Percentiles rank a stretch among this genome's conserved stretches.
These are phyloP conservation scores for Zymoseptoria brevis DNA, from an alignment of 2,329 filamentous ascomycete genomes.

Conservation along the genomic window DNA sequence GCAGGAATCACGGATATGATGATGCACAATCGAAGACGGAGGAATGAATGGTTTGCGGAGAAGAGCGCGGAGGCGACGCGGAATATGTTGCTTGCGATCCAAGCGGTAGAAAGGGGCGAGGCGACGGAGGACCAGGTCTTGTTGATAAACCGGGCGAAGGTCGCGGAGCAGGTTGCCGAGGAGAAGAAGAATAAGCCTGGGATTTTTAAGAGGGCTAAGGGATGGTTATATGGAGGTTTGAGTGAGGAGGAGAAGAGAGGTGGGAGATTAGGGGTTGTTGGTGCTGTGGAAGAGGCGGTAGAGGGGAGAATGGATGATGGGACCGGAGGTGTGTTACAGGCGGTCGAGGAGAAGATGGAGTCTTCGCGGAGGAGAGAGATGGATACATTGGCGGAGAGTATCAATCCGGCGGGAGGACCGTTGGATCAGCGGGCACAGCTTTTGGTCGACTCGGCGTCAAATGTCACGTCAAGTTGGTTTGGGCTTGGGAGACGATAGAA, in stretches of 20 bases:
- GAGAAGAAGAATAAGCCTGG: slow-evolving; percentile 30
- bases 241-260: slow-evolving; percentile 32
- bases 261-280: slow-evolving; percentile 26
- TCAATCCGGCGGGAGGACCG: slow-evolving; percentile 33
- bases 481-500: slow-evolving; percentile 35
- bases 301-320: slow-evolving; percentile 10
- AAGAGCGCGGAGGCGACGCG: slow-evolving; percentile 40
- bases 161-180: slow-evolving; percentile 50
- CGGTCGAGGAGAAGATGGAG: slow-evolving; percentile 28
- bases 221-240: slow-evolving; percentile 27
- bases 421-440: slow-evolving; percentile 40
- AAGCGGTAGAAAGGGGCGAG: slow-evolving; percentile 35
- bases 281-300: slow-evolving; percentile 10
- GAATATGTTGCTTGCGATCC: slow-evolving; percentile 37
- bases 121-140: slow-evolving; percentile 46
- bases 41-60: slow-evolving; percentile 51
- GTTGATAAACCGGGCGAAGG: slow-evolving; percentile 51
- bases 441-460: slow-evolving; percentile 29
- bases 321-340: slow-evolving; percentile 22
- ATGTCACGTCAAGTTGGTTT: slow-evolving; percentile 38
- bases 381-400: slow-evolving; percentile 21
- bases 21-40: slow-evolving; percentile 58
- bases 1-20: slow-evolving; percentile 61
- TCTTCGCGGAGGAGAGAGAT: slow-evolving; percentile 21
- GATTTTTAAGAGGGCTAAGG: slow-evolving; percentile 28